phyloP scores from a whole-genome alignment of 768 basidiomycete species.

The Rhizopogon salebrosus region DNA sequence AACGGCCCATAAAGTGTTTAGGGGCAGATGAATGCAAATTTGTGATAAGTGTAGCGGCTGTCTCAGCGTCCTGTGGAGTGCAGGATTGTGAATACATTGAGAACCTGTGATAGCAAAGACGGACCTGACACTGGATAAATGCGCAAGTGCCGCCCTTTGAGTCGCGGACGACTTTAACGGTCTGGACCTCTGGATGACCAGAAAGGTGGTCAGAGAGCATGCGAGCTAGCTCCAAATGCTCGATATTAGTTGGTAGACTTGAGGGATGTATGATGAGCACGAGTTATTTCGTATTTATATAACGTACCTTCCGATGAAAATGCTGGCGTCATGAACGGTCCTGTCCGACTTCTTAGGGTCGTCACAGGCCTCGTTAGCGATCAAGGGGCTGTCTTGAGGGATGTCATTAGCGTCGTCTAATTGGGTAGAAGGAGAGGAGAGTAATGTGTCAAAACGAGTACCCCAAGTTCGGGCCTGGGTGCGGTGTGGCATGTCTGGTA shows the following conservation, averaged over 20 bases:
- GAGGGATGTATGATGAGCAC: slow-evolving; percentile 8
- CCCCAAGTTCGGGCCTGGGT: slow-evolving; percentile 54
- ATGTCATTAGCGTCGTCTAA: slow-evolving; percentile 19
- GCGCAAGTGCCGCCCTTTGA: slow-evolving; percentile 76
- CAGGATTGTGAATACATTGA: not conserved
- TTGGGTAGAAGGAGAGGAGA: slow-evolving; percentile 43
- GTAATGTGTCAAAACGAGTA: slow-evolving; percentile 65
- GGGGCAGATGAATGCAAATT: slow-evolving; percentile 51
- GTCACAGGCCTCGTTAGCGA: slow-evolving; percentile 2
- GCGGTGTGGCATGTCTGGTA: slow-evolving; percentile 41
- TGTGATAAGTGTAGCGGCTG: slow-evolving; percentile 55
- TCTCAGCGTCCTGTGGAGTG: slow-evolving; percentile 42
- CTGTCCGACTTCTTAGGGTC: slow-evolving; percentile 36
- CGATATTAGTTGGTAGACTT: slow-evolving; percentile 68
- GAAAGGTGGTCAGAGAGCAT: slow-evolving; percentile 65
- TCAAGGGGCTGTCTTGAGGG: slow-evolving; percentile 7
- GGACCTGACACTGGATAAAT: slow-evolving; percentile 81
- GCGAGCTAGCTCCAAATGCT: slow-evolving; percentile 54
- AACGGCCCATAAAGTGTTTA: slow-evolving; percentile 65
- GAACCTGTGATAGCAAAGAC: slow-evolving; percentile 9
- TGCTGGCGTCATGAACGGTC: slow-evolving; percentile 68
- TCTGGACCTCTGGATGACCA: slow-evolving; percentile 57
- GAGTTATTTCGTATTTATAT: not conserved
- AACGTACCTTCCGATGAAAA: slow-evolving; percentile 78
- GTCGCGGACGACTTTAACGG: slow-evolving; percentile 68